Evolutionary conservation across 495 filamentous ascomycete species (phyloP).

Genomic region (Peziza echinospora): DNA sequence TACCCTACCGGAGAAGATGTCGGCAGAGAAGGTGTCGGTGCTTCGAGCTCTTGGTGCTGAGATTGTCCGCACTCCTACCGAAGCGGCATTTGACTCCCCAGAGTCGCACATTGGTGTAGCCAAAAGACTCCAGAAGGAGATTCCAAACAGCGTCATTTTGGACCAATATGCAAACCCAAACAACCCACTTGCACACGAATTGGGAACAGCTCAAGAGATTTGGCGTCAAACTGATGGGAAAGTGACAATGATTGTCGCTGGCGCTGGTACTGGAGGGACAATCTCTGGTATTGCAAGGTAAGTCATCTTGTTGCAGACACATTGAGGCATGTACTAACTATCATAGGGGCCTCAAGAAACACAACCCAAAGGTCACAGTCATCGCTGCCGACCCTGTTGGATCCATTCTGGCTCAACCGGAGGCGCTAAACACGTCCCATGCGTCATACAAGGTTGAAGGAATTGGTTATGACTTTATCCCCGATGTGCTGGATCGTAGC

Average conservation of each 20-base stretch:
- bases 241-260: slow-evolving; percentile 69
- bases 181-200: slow-evolving; percentile 86
- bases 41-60: slow-evolving; percentile 82
- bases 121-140: slow-evolving; percentile 69
- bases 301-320: background rate
- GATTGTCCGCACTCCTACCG: slow-evolving; percentile 91
- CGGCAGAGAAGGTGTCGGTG: slow-evolving; percentile 87
- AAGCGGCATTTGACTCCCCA: slow-evolving; percentile 80
- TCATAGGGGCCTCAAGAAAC: slow-evolving; percentile 51
- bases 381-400: slow-evolving; percentile 83
- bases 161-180: slow-evolving; percentile 88
- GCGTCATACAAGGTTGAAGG: slow-evolving; percentile 93
- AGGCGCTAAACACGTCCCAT: slow-evolving; percentile 50
- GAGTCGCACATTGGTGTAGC: slow-evolving; percentile 97
- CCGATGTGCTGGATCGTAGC: slow-evolving; percentile 67
- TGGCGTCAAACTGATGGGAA: slow-evolving; percentile 77
- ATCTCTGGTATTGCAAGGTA: slow-evolving; percentile 62
- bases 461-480: slow-evolving; percentile 96
- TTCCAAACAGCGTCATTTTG: slow-evolving; percentile 88
- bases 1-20: slow-evolving; percentile 98
- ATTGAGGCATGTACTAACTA: background rate
- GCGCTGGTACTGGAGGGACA: slow-evolving; percentile 87
- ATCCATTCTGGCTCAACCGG: slow-evolving; percentile 65
- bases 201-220: slow-evolving; percentile 88
- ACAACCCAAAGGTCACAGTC: slow-evolving; percentile 61